Conservation (phyloP, 176 grass and related monocot genomes). For the Aegilops umbellulata region DNA sequence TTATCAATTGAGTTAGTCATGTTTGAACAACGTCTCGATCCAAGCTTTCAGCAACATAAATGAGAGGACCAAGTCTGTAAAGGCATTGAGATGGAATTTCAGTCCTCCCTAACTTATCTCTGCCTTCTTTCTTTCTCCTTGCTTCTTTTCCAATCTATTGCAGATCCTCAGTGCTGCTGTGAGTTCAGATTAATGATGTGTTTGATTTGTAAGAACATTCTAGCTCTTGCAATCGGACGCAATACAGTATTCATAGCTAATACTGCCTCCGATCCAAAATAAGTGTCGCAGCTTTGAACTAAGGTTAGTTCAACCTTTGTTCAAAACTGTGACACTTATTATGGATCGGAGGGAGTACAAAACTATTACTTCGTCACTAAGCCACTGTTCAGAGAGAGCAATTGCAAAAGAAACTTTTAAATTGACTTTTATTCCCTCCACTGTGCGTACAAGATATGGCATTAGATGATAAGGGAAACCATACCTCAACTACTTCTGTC, state of each 20-base stretch:
- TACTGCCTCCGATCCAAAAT: too few relatives aligned
- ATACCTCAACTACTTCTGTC: constrained; percentile 95
- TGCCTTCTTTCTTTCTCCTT: background rate
- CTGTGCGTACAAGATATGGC: background rate
- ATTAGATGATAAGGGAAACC: background rate
- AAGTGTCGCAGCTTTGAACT: too few relatives aligned
- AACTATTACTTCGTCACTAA: background rate
- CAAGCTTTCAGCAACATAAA: background rate
- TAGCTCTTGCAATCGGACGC: background rate
- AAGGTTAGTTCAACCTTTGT: too few relatives aligned
- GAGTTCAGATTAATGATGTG: background rate
- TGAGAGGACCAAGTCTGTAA: background rate
- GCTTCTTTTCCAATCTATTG: background rate
- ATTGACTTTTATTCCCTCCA: background rate
- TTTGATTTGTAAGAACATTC: background rate
- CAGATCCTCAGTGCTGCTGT: background rate
- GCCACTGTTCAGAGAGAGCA: background rate
- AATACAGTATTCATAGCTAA: background rate
- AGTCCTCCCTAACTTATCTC: background rate
- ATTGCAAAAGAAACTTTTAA: background rate
- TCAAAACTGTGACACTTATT: too few relatives aligned
- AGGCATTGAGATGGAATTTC: background rate
- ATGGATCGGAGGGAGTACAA: background rate
- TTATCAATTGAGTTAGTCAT: background rate
- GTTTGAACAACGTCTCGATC: background rate